phyloP scores from a whole-genome alignment of 768 basidiomycete genomes.

The Naganishia onofrii region DNA sequence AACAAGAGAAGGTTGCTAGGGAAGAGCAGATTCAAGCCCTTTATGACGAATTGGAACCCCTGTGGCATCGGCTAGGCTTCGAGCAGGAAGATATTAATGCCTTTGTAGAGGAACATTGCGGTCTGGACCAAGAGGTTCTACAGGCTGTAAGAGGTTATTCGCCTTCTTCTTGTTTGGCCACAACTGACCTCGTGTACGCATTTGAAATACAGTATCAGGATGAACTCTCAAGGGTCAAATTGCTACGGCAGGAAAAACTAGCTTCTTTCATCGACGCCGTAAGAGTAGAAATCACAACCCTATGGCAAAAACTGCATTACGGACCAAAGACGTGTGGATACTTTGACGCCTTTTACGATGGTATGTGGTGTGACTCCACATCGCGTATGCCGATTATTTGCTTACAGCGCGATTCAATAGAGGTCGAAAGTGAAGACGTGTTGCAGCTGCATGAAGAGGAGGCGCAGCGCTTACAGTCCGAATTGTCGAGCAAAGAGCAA shows the following conservation, averaged over 20 bases:
- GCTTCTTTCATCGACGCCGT: conserved; percentile 77
- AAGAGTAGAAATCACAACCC: conserved; percentile 69
- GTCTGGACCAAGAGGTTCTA: conserved; percentile 73
- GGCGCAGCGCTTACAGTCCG: conserved; percentile 74
- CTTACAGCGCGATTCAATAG: neutral
- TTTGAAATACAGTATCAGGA: conserved; percentile 63
- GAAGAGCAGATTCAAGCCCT: conserved; percentile 85
- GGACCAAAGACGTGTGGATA: conserved; percentile 76
- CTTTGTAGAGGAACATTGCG: conserved; percentile 82
- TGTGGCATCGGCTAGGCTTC: conserved; percentile 85
- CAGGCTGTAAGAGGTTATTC: conserved; percentile 56
- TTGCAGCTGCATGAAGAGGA: conserved; percentile 80
- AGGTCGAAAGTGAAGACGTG: conserved; percentile 63
- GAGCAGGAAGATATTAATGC: conserved; percentile 75
- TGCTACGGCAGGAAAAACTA: conserved; percentile 83
- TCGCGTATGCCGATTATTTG: too few species aligned
- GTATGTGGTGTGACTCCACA: conserved; percentile 54
- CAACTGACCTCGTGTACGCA: neutral
- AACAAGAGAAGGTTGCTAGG: conserved; percentile 69
- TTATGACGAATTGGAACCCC: conserved; percentile 86
- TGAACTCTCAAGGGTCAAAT: conserved; percentile 85
- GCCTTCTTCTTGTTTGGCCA: neutral
- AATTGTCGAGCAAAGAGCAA: conserved; percentile 72
- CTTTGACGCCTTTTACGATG: conserved; percentile 78
- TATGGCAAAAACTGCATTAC: conserved; percentile 84